phyloP scores from a whole-genome alignment of 1,284 basidiomycete species.

The Rhodotorula mucilaginosa region DNA sequence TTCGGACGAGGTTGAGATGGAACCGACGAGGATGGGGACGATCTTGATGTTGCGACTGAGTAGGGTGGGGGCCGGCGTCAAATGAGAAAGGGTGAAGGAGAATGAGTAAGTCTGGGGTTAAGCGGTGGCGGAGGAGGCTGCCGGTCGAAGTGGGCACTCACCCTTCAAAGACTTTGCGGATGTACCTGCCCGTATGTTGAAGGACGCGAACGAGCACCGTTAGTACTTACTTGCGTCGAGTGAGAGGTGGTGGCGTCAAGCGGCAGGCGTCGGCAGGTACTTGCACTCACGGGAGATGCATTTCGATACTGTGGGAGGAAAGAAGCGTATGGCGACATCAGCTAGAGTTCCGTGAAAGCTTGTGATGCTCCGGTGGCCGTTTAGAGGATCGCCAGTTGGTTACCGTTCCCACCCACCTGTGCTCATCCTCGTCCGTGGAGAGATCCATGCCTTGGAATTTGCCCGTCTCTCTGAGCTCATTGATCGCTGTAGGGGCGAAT shows the following conservation, averaged over 20 bases:
- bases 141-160: slow-evolving; percentile 48
- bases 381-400: background rate
- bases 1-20: slow-evolving; percentile 65
- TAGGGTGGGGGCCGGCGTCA: no score
- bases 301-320: slow-evolving; percentile 72
- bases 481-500: slow-evolving; percentile 57
- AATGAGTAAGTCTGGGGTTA: no score
- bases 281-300: slow-evolving; percentile 53
- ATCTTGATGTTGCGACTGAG: slow-evolving; percentile 67
- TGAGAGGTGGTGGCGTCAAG: no score
- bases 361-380: background rate
- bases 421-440: slow-evolving; percentile 83
- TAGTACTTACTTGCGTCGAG: no score
- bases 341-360: no score
- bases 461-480: slow-evolving; percentile 65
- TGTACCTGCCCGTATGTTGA: slow-evolving; percentile 54
- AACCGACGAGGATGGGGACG: slow-evolving; percentile 88
- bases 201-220: no score
- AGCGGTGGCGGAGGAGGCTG: background rate
- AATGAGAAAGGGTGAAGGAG: background rate
- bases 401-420: slow-evolving; percentile 49
- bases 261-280: no score
- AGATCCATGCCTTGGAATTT: slow-evolving; percentile 69
- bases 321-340: no score
- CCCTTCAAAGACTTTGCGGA: slow-evolving; percentile 81